Base-by-base conservation (phyloP, 805 yeast genomes). In the Kluyveromyces lactis region DNA sequence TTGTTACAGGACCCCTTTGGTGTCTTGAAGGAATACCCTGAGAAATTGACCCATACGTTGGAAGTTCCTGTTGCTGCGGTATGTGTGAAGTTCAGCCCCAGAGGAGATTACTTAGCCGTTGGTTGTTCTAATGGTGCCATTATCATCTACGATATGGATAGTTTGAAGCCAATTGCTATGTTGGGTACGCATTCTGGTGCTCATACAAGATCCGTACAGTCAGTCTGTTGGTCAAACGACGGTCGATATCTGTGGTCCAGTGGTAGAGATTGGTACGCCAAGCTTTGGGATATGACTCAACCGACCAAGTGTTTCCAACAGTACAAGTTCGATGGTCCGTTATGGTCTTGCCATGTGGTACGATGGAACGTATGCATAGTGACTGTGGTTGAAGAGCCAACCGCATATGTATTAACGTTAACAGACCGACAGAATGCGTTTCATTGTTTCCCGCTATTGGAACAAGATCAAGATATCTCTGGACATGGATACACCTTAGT, bases 11-110 rank as follows among this genome's bases (percentile, higher is more conserved):
- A 89, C 60, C 97, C 97, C 3, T 86, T 86, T 58, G 77, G 90
- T 2, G 87, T 90, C 17, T 81, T 95, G 16, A 86, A 86, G 53
- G 97, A 89, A 55, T 89, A 75, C 51, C 97, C 97, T 0, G 95
- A 89, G 44, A 72, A 81, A 1, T 71, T 86, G n/a, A 73, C 82
- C 2, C 78, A 78, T 44, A 78, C 89, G 0, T 62, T 86, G 10
- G 56, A 51, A 32, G 74, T 73, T 10, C 77, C 76, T 40, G 81
- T 86, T 1, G 77, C 73, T 32, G 71, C 85, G 0, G 81, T 86
- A 7, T 75, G 75, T 42, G 69, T 87, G 29, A 75, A 73, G 54
- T 84, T 77, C 64, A 84, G 77, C 49, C 63, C 71, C 6, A 75
- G 75, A 38, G 97, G 97, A 4, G 95, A 86, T 56, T 89, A 89